A percentile compares a stretch with the other conserved stretches of the same genome.
These are phyloP conservation scores for Cystoderma amianthinum DNA, from an alignment of 768 basidiomycete species.

Conservation along the genomic window DNA sequence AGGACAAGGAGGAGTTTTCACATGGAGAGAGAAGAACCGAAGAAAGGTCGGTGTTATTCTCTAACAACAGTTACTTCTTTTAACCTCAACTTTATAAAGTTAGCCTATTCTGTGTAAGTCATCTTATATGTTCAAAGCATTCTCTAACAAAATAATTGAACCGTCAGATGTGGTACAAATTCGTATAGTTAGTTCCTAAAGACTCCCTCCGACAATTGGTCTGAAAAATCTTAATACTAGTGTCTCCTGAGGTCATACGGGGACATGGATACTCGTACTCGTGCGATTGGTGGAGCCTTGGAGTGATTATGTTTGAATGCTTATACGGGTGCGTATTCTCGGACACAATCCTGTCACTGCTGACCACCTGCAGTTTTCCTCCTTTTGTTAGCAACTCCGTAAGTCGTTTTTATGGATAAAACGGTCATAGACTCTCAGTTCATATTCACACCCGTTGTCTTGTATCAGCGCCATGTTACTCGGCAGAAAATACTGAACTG, in stretches of 20 bases:
- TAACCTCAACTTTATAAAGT: constrained; percentile 21
- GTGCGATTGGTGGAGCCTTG: constrained; percentile 98
- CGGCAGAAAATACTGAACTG: constrained; percentile 97
- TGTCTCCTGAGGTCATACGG: constrained; percentile 88
- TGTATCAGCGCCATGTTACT: constrained; percentile 76
- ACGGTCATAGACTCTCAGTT: too few species aligned
- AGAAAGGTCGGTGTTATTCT: constrained; percentile 57
- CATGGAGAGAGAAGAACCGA: constrained; percentile 92
- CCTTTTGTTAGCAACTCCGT: constrained; percentile 95
- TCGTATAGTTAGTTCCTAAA: constrained; percentile 64
- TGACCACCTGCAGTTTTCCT: constrained; percentile 56
- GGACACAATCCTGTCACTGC: constrained; percentile 6
- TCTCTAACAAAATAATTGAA: constrained; percentile 11
- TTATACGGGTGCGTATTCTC: constrained; percentile 68
- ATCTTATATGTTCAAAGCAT: constrained; percentile 7
- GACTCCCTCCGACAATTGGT: constrained; percentile 13
- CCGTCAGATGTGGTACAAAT: constrained; percentile 71
- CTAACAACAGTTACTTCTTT: constrained; percentile 2
- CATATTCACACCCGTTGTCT: constrained; percentile 5
- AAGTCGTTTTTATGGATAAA: constrained; percentile 24
- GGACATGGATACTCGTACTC: constrained; percentile 91
- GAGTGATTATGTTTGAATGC: constrained; percentile 95
- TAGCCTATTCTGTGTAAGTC: constrained; percentile 85
- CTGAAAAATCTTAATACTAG: constrained; percentile 30
- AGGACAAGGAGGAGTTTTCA: constrained; percentile 80